A percentile compares a stretch with the other conserved stretches of the same genome.
phyloP scores from a whole-genome alignment of 1,284 basidiomycete genomes.

The Sutorius eximius region DNA sequence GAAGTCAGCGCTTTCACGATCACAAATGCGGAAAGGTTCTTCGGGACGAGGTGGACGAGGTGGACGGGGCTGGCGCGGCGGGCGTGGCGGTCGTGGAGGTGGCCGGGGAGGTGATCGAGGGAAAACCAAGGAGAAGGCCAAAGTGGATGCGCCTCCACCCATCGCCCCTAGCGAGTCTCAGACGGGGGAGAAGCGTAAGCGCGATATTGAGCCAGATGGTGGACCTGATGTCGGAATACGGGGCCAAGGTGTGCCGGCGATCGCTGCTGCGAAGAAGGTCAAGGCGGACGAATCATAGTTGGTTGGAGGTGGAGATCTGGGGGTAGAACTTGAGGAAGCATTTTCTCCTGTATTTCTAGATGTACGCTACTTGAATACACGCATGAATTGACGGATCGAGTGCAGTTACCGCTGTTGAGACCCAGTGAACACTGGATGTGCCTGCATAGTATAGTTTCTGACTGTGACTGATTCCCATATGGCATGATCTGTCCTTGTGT shows the following conservation, averaged over 20 bases:
- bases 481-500: no score
- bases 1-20: constrained; percentile 44
- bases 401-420: no score
- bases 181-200: constrained; percentile 70
- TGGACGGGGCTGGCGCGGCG: constrained; percentile 38
- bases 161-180: constrained; percentile 36
- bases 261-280: constrained; percentile 58
- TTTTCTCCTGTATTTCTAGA: not conserved
- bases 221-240: constrained; percentile 64
- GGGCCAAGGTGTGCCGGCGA: constrained; percentile 56
- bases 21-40: constrained; percentile 26
- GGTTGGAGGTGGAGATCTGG: not conserved
- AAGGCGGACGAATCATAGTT: constrained; percentile 47
- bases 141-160: constrained; percentile 12
- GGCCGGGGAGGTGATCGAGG: constrained; percentile 36
- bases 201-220: constrained; percentile 72
- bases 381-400: not conserved
- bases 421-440: not conserved
- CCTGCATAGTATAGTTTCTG: no score
- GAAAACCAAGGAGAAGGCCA: constrained; percentile 23
- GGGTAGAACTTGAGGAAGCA: not conserved
- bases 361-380: not conserved
- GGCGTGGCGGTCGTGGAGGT: constrained; percentile 44
- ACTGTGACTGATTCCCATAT: not conserved
- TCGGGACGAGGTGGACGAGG: constrained; percentile 39